Evolutionary conservation across 352 stramenopile genomes (phyloP), one percentile per base, ranked within the genome.

Genomic region (Phytophthora europaea): DNA sequence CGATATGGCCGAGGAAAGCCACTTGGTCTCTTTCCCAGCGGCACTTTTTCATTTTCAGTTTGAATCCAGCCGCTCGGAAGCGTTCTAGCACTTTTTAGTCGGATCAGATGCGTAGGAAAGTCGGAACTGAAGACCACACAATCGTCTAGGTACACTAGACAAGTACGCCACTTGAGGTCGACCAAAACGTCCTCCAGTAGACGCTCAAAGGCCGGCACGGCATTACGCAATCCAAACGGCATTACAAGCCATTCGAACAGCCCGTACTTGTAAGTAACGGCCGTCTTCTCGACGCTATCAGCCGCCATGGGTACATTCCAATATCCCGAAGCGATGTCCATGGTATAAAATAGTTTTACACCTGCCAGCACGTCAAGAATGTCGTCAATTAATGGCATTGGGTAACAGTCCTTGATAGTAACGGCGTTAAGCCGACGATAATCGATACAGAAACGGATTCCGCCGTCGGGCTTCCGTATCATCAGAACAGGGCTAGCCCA

Each of bases 331-430:
- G 45, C 45, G 7, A 36, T n/a, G n/a, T 63, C 57, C 58, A 45
- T 65, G 0, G 40, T 67, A 33, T 48, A 67, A 31, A 67, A 60
- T 9, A 67, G 31, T 7, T 38, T 34, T 33, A 10, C 47, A 6
- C 48, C 53, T 4, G 6, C 55, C 8, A 53, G 48, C 4, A 71
- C 64, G 10, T 65, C 55, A 4, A 61, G 36, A 16, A 71, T 71
- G n/a, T 71, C 64, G n/a, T 71, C 55, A 22, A 71, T 65, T 3
- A 71, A 36, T 1, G 64, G 45, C 47, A 65, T 65, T 1, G 54
- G 33, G n/a, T 65, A 65, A 16, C 64, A 65, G 34, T 65, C 64
- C 7, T 65, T 59, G 2, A 64, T 18, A 1, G 55, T 71, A 7
- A 71, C 16, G 0, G 64, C 31, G 34, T 71, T 71, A 13, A 71